Base-by-base conservation (phyloP, 2,329 filamentous ascomycete genomes). In the Penicillium sp. region DNA sequence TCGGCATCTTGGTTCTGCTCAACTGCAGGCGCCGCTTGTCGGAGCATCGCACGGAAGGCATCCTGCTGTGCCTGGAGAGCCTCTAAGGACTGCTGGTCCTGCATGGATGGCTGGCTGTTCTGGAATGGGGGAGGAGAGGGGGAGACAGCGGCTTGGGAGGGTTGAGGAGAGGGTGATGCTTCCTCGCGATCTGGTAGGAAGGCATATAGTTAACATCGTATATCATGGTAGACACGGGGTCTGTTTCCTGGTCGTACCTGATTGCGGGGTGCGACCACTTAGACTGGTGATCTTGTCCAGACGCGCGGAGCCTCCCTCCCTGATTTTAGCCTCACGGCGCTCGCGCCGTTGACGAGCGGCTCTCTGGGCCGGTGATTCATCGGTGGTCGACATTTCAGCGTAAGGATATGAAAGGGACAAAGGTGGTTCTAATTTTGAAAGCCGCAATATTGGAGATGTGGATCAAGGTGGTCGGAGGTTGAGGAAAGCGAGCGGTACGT, bases 321-420 rank as follows among this genome's bases (percentile, higher is more conserved):
- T 79, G 68, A 87, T 83, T 73, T 87, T 88, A 55, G 84, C 84
- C 65, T 86, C 82, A 19, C 85, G 81, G 59, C 85, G 84, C 70
- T 88, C 85, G 58, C 85, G 83, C 43, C 86, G 82, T 54, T 86
- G 76, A 47, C 85, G 83, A 49, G 85, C 84, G 64, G 84, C 80
- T 61, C 70, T 69, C 59, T 80, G 79, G 19, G 77, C 75, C 16
- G 78, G 76, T 1, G 79, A 79, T 66, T 80, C 78, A 54, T 78
- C 76, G 26, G 68, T 43, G 4, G 69, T 67, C 16, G 73, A 73
- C 73, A 76, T 76, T 24, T 35, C 59, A 33, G 43, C 16, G 16
- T 48, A 16, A 24, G 37, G 27, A 35, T 41, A 27, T 46, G 48
- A 33, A 22, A 53, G 4, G 3, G 31, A 37, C 13, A 24, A 16